Evolutionary conservation across 1,284 basidiomycete species (phyloP).

Genomic region (Leccinum pachyderme): DNA sequence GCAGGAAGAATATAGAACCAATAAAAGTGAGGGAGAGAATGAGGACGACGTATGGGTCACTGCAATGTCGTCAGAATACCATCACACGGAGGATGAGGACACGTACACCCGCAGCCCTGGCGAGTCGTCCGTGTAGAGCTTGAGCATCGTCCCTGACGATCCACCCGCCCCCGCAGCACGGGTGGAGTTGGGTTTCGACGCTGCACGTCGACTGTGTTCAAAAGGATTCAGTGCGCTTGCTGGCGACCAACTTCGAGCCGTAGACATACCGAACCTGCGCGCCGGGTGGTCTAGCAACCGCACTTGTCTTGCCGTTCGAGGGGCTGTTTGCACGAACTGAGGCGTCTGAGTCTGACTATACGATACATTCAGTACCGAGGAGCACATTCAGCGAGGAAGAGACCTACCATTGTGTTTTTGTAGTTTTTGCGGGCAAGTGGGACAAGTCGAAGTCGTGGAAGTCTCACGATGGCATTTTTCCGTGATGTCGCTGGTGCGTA

Average conservation of each 20-base stretch:
- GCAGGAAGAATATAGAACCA: conserved; percentile 97
- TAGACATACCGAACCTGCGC: conserved; percentile 69
- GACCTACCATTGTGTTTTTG: conserved; percentile 26
- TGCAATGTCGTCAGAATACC: conserved; percentile 35
- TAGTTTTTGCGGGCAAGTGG: too few relatives aligned
- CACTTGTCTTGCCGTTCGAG: conserved; percentile 39
- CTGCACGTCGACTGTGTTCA: conserved; percentile 73
- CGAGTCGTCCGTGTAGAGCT: conserved; percentile 97
- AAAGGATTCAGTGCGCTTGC: neutral
- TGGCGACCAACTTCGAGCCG: neutral
- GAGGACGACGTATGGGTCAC: conserved; percentile 97
- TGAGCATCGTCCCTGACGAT: conserved; percentile 96
- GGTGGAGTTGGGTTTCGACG: conserved; percentile 80
- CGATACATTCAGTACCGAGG: neutral
- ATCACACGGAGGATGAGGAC: neutral
- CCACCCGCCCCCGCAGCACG: conserved; percentile 95
- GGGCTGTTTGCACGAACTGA: conserved; percentile 45
- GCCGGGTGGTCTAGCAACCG: conserved; percentile 69
- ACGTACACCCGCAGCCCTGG: conserved; percentile 95
- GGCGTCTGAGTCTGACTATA: conserved; percentile 64
- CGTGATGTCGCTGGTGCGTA: conserved; percentile 25
- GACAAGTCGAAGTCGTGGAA: conserved; percentile 25
- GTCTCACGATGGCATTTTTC: neutral
- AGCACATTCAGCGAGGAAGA: neutral
- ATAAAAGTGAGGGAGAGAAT: conserved; percentile 98